Evolutionary conservation across 2,329 filamentous ascomycete species (phyloP).

Genomic region (Hypoxylon sp.): DNA sequence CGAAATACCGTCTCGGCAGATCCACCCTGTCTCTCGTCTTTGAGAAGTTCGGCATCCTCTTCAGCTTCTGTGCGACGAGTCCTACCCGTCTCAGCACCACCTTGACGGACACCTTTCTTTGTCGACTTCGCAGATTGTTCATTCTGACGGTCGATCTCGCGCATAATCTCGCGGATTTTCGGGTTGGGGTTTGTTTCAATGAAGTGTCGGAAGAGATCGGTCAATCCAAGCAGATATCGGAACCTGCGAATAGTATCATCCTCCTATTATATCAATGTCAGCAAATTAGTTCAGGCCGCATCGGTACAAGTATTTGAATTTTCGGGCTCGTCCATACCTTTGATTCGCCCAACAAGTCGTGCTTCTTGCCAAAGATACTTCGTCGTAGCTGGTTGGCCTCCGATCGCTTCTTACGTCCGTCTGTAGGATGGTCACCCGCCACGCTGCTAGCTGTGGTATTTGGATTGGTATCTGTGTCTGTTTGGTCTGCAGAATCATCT

Average conservation of each 20-base stretch:
- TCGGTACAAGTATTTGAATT: conserved; percentile 19
- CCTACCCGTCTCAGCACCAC: conserved; percentile 82
- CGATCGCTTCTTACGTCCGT: conserved; percentile 87
- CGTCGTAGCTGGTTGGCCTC: conserved; percentile 91
- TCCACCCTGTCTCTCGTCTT: conserved; percentile 90
- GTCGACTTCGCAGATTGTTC: conserved; percentile 77
- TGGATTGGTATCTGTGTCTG: conserved; percentile 75
- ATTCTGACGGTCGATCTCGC: conserved; percentile 94
- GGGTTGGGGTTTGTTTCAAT: conserved; percentile 98
- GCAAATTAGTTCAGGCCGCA: conserved; percentile 52
- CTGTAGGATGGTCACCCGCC: conserved; percentile 75
- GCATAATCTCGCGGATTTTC: conserved; percentile 92
- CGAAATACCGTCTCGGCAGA: conserved; percentile 91
- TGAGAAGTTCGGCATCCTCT: conserved; percentile 89
- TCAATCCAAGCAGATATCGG: conserved; percentile 92
- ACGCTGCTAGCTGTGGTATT: conserved; percentile 86
- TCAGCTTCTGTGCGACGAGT: conserved; percentile 94
- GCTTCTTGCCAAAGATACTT: conserved; percentile 94
- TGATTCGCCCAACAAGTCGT: conserved; percentile 89
- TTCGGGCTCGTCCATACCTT: conserved; percentile 71
- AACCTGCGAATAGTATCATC: conserved; percentile 96
- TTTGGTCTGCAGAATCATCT: conserved; percentile 75
- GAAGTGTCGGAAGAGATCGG: conserved; percentile 97
- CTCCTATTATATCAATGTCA: conserved; percentile 65
- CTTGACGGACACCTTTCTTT: conserved; percentile 82